Evolutionary conservation across 2,329 filamentous ascomycete species (phyloP).

Genomic region (Boeremia lycopersici): DNA sequence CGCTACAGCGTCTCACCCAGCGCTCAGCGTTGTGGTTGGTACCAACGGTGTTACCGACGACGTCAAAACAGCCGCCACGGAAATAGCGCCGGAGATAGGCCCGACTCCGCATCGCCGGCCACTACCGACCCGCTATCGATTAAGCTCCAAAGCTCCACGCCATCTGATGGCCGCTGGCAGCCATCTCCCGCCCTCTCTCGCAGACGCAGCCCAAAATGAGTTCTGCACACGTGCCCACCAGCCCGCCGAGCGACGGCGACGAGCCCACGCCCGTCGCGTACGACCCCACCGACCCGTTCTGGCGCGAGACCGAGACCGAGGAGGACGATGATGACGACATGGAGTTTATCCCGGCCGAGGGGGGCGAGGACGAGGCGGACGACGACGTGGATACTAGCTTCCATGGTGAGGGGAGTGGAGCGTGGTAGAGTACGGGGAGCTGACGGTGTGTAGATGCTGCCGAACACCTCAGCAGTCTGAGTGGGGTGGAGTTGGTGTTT

Average conservation of each 20-base stretch:
- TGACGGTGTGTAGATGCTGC: constrained; percentile 41
- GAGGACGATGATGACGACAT: constrained; percentile 59
- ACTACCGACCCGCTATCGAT: constrained; percentile 13
- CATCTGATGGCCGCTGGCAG: constrained; percentile 11
- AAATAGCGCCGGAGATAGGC: constrained; percentile 12
- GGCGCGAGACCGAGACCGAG: constrained; percentile 42
- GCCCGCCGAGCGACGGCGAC: constrained; percentile 33
- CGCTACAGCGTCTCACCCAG: no score
- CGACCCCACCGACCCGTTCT: constrained; percentile 43
- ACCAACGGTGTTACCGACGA: neutral
- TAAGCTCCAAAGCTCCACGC: constrained; percentile 13
- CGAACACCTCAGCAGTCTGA: constrained; percentile 50
- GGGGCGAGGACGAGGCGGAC: constrained; percentile 48
- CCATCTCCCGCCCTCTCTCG: neutral
- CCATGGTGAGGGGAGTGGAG: constrained; percentile 33
- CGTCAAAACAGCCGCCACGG: neutral
- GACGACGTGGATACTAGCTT: constrained; percentile 45
- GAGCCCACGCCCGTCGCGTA: constrained; percentile 36
- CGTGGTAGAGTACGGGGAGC: neutral
- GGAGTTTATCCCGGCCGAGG: constrained; percentile 56
- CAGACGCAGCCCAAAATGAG: constrained; percentile 27
- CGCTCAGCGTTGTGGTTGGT: no score
- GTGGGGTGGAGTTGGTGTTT: constrained; percentile 50
- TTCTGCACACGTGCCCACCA: constrained; percentile 29
- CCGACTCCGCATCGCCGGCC: neutral